Conservation (phyloP, 768 basidiomycete species). For the Phanerodontia chrysosporium region DNA sequence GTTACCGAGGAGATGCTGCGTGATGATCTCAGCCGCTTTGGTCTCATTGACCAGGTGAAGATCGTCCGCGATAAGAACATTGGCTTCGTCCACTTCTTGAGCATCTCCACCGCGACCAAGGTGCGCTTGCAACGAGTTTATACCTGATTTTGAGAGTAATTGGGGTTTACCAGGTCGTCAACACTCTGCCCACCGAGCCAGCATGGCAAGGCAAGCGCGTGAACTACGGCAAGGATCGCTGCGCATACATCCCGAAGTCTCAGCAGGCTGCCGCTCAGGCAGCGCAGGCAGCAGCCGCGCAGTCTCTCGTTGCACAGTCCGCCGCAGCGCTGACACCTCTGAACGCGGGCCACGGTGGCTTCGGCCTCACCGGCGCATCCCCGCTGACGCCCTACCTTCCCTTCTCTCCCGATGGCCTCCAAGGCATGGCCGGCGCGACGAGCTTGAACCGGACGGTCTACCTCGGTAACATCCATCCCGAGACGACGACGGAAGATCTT, state of each 20-base stretch:
- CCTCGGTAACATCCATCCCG: slow-evolving; percentile 94
- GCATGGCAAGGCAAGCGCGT: slow-evolving; percentile 95
- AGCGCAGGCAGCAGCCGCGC: slow-evolving; percentile 82
- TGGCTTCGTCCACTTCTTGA: slow-evolving; percentile 97
- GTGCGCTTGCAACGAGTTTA: too few species aligned
- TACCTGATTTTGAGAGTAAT: too few species aligned
- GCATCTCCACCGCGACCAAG: slow-evolving; percentile 93
- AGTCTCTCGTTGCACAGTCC: slow-evolving; percentile 56
- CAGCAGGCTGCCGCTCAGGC: slow-evolving; percentile 87
- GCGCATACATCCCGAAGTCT: slow-evolving; percentile 95
- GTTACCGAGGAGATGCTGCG: slow-evolving; percentile 90
- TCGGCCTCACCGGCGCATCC: slow-evolving; percentile 16
- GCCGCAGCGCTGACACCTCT: slow-evolving; percentile 34
- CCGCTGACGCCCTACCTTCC: slow-evolving; percentile 31
- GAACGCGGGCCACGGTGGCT: slow-evolving; percentile 22
- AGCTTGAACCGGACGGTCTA: slow-evolving; percentile 91
- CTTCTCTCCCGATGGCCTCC: slow-evolving; percentile 43
- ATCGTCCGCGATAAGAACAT: slow-evolving; percentile 99
- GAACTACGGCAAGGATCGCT: slow-evolving; percentile 98
- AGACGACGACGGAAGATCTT: slow-evolving; percentile 90
- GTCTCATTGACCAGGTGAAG: slow-evolving; percentile 98
- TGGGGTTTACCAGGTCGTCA: slow-evolving; percentile 79
- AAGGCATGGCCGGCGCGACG: slow-evolving; percentile 47
- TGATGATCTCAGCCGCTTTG: slow-evolving; percentile 89
- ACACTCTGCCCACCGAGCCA: slow-evolving; percentile 86